Evolutionary conservation across 441 rosid genomes (phyloP), one percentile per base, ranked within the genome.

Genomic region (Croton laevigatus): DNA sequence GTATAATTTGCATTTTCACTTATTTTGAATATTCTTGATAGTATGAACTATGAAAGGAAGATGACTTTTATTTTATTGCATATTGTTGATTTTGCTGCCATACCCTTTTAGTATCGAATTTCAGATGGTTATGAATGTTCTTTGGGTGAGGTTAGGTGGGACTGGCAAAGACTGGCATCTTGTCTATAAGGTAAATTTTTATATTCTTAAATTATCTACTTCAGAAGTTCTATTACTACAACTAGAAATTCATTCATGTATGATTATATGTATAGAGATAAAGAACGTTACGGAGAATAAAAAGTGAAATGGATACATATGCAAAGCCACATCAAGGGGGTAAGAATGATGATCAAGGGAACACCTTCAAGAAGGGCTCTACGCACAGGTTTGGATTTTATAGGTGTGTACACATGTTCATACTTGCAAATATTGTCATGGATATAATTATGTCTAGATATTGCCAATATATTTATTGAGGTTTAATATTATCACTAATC

Each of bases 151-250:
- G 84, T 80, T 95, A 76, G 70, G 73, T 3, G 99, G 92, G 82
- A 86, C 91, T 23, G 98, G 97, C 72, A 95, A 93, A 83, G 94
- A 92, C 62, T 95, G 99, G 99, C 94, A 98, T 55, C 91, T 86
- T 77, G 99, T 89, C 69, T 95, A 95, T 83, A 95, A 95, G 96
- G 99, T 95, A 78, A 58, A 36, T 23, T 9, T n/a, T 17, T 42
- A 36, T 58, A 44, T 6, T 59, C 54, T 79, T 32, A 17, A 9
- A 12, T 68, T 58, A 34, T 75, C 36, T 68, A 14, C 65, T 59
- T 62, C 17, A 3, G 55, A 55, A 64, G 52, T 71, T 66, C 65
- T 34, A 65, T 51, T 38, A 46, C 48, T 42, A 12, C 8, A 6
- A 51, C 51, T 20, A 11, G 55, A 66, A 37, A 38, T 59, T 23